Conservation (phyloP, 805 yeast species). For the Clavispora phyllophila region DNA sequence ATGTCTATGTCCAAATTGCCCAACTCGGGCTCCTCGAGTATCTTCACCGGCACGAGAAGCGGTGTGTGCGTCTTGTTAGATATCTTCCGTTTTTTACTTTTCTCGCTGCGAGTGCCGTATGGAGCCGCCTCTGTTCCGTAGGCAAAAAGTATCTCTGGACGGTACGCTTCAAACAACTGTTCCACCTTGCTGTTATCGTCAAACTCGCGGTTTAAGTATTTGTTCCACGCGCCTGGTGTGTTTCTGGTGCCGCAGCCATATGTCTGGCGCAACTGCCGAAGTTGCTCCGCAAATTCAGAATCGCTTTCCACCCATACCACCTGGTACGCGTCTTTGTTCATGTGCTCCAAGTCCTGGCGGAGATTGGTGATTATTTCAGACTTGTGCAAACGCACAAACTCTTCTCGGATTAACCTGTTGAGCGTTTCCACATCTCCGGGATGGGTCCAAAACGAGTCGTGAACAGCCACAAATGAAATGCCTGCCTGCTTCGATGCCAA, state of each 20-base stretch:
- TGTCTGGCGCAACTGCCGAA: constrained; percentile 4
- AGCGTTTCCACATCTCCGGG: constrained; percentile 26
- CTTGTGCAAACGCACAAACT: constrained; percentile 31
- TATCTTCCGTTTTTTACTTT: not conserved
- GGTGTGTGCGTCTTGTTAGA: constrained; percentile 16
- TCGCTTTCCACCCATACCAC: constrained; percentile 26
- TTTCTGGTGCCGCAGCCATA: constrained; percentile 8
- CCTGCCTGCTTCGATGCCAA: constrained; percentile 15
- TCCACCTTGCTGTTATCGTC: constrained; percentile 4
- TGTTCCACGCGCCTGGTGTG: constrained; percentile 1
- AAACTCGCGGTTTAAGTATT: constrained; percentile 9
- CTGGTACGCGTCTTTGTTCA: constrained; percentile 23
- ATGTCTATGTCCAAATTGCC: constrained; percentile 30
- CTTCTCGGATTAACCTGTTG: constrained; percentile 24
- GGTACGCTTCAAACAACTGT: constrained; percentile 14
- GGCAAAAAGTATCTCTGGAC: constrained; percentile 19
- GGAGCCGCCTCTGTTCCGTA: not conserved
- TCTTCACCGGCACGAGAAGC: constrained; percentile 26
- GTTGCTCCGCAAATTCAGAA: constrained; percentile 7
- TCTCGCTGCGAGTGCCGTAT: not conserved
- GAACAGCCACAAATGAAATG: constrained; percentile 35
- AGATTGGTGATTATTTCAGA: constrained; percentile 22
- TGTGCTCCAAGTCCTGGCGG: constrained; percentile 21
- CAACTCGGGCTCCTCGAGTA: constrained; percentile 23
- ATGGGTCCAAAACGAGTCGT: constrained; percentile 43